A percentile compares a stretch with the other conserved stretches of the same genome.
Evolutionary conservation across 1,284 basidiomycete genomes (phyloP).

Genomic region (Marasmius fiardii): DNA sequence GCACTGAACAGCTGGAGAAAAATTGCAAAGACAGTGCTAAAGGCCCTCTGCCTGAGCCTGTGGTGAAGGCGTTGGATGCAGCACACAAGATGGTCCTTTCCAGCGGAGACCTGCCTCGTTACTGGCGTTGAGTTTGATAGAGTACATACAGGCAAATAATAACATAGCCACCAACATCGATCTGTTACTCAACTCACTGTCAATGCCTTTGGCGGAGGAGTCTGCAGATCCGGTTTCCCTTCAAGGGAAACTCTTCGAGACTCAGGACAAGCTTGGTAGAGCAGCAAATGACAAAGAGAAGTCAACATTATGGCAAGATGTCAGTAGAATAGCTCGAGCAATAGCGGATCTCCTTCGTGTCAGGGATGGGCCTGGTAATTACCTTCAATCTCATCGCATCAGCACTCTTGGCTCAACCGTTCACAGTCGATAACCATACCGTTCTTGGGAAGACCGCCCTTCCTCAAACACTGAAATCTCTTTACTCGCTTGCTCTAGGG

Average conservation of each 20-base stretch:
- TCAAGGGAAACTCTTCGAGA: constrained; percentile 28
- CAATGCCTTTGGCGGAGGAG: not conserved
- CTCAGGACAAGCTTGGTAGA: constrained; percentile 32
- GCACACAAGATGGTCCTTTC: constrained; percentile 43
- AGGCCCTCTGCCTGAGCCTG: constrained; percentile 44
- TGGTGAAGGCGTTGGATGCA: constrained; percentile 41
- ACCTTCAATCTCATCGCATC: constrained; percentile 8
- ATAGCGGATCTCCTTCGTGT: constrained; percentile 62
- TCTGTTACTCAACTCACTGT: not conserved
- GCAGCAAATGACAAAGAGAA: constrained; percentile 26
- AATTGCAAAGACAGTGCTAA: constrained; percentile 40
- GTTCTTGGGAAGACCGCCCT: constrained; percentile 59
- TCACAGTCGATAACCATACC: constrained; percentile 67
- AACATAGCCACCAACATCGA: not conserved
- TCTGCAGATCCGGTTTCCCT: constrained; percentile 25
- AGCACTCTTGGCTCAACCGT: constrained; percentile 14
- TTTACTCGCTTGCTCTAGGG: constrained; percentile 53
- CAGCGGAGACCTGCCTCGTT: constrained; percentile 35
- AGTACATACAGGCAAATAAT: not conserved
- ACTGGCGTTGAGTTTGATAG: constrained; percentile 40
- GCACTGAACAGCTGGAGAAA: constrained; percentile 30
- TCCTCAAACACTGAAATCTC: constrained; percentile 58
- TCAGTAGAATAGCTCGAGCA: constrained; percentile 48
- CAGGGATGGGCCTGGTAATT: constrained; percentile 45
- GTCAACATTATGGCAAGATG: constrained; percentile 42